Conservation (phyloP, 495 filamentous ascomycete genomes). For the Penicillium riverlandense region DNA sequence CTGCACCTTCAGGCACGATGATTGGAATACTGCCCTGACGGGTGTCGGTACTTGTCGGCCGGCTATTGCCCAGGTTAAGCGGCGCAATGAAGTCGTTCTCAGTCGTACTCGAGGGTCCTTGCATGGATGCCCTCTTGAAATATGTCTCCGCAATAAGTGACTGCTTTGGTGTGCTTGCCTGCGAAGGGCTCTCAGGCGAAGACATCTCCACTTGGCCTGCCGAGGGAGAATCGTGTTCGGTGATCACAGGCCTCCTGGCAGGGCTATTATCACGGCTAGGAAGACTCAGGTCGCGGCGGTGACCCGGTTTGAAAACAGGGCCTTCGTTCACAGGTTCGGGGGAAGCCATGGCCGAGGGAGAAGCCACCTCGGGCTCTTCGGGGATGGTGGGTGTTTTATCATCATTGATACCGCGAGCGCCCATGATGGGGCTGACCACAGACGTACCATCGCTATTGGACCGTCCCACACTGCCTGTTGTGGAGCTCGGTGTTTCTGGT, state of each 20-base stretch:
- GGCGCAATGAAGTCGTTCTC: constrained; percentile 37
- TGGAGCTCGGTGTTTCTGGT: constrained; percentile 51
- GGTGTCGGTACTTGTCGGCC: constrained; percentile 8
- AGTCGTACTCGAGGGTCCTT: constrained; percentile 20
- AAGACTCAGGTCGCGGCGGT: constrained; percentile 55
- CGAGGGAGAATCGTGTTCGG: constrained; percentile 30
- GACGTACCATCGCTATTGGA: constrained; percentile 61
- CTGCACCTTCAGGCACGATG: constrained; percentile 49
- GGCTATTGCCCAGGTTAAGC: constrained; percentile 24
- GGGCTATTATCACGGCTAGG: constrained; percentile 58
- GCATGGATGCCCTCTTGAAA: constrained; percentile 3
- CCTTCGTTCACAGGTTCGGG: constrained; percentile 2
- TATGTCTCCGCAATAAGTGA: neutral
- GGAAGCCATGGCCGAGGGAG: constrained; percentile 20
- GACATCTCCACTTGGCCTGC: constrained; percentile 38
- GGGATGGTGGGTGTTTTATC: constrained; percentile 49
- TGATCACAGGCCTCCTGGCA: constrained; percentile 48
- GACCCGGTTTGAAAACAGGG: constrained; percentile 43
- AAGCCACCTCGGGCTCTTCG: constrained; percentile 43
- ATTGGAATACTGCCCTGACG: constrained; percentile 29
- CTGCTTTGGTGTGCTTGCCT: neutral
- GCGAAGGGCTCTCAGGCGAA: constrained; percentile 5
- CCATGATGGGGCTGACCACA: constrained; percentile 63
- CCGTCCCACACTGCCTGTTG: constrained; percentile 40
- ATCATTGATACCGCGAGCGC: constrained; percentile 31